Base-by-base conservation (phyloP, 257 asterid species). In the Orobanche coerulescens region DNA sequence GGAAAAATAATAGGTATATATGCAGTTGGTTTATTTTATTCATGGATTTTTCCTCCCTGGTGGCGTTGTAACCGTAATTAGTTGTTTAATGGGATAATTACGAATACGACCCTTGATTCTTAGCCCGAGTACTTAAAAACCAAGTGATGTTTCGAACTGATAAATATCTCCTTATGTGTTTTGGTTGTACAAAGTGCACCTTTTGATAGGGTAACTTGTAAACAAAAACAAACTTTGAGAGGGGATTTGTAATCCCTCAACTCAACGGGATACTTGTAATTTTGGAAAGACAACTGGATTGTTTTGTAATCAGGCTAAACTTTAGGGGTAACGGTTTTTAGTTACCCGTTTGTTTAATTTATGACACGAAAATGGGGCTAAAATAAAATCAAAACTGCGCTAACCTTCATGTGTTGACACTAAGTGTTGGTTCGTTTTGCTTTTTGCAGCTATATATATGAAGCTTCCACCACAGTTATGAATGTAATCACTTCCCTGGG, bases 391-490 rank as follows among this genome's bases (percentile, higher is more conserved):
- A 14, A 23, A 22, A 51, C 19, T 19, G 20, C 48, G 2, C 31
- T 11, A 59, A 49, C 49, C 43, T 30, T 46, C 66, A 42, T 54
- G 12, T 24, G 58, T 30, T 7, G 60, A 52, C 14, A 33, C 12
- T 30, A 73, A 55, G 42, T 49, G 12, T 5, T 40, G 22, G 30
- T 50, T n/a, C 59, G 2, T 0, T 3, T 23, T 50, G 6, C 71
- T 52, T 66, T 12, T 60, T 68, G 73, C 79, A 93, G 98, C 82
- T 89, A 81, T 22, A 75, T 89, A 58, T 89, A 86, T 59, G 98
- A 93, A 83, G 84, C 98, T 64, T 89, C 98, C 15, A 69, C 90
- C 73, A 73, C 87, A 46, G 98, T 86, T 39, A 65, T 73, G 80
- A 75, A 87, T 60, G 77, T 72, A 46, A 73, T 89, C 37, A 37